Percentiles rank a stretch among this genome's conserved stretches.
Conservation (phyloP, 208 protist genomes). For the Leishmania gerbilli region DNA sequence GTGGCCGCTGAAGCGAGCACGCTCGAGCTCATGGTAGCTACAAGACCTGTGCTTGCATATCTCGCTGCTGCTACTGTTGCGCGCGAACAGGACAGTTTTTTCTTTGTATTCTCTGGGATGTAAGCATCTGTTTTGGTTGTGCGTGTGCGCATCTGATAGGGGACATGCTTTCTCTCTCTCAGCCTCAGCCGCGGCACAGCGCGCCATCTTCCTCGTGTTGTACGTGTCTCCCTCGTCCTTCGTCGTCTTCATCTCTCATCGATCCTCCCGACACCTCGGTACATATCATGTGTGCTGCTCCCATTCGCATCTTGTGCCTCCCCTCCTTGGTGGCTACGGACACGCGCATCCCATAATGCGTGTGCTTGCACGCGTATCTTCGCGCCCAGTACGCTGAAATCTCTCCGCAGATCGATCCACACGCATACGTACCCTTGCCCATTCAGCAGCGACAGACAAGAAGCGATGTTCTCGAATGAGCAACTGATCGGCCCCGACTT, state of each 20-base stretch:
- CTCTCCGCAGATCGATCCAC: neutral
- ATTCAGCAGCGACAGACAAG: neutral
- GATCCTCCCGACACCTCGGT: neutral
- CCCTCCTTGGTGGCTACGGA: neutral
- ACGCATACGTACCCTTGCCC: neutral
- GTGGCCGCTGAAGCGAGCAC: neutral
- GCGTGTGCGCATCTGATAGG: neutral
- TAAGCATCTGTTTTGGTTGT: too few species aligned
- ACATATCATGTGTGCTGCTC: neutral
- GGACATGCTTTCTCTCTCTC: neutral
- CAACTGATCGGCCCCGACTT: conserved; percentile 71
- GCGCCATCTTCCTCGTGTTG: neutral
- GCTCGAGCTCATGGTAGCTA: neutral
- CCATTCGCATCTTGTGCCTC: neutral
- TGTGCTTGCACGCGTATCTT: neutral
- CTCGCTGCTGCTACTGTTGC: neutral
- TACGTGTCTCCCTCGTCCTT: neutral
- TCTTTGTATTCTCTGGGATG: neutral
- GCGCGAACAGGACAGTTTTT: neutral
- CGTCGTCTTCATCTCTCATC: neutral
- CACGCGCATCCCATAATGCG: neutral
- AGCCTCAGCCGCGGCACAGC: neutral
- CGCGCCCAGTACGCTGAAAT: neutral
- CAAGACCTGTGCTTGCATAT: neutral
- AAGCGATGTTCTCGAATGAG: conserved; percentile 65